A percentile compares a stretch with the other conserved stretches of the same genome.
These are phyloP conservation scores for Toxoplasma gondii DNA, from an alignment of 169 alveolate species.

Conservation along the genomic window DNA sequence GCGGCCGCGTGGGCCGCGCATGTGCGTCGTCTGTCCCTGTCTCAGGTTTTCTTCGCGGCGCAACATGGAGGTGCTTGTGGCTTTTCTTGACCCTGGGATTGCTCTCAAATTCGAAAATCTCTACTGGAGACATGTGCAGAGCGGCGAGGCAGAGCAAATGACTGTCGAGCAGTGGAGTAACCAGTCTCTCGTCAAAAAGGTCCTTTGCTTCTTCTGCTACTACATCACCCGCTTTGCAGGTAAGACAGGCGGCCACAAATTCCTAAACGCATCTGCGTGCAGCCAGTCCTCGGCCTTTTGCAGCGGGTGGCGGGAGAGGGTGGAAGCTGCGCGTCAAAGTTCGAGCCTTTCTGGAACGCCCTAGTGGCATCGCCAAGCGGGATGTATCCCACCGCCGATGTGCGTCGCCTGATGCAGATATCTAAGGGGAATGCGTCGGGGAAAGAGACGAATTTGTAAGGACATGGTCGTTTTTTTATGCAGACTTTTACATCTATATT, in stretches of 20 bases:
- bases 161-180: constrained; percentile 31
- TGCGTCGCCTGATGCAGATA: too few relatives aligned
- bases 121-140: not conserved
- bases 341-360: too few relatives aligned
- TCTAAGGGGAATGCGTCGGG: too few relatives aligned
- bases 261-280: not conserved
- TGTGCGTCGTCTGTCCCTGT: too few relatives aligned
- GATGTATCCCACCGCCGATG: too few relatives aligned
- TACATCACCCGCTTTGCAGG: constrained; percentile 41
- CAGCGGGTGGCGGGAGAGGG: not conserved
- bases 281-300: not conserved
- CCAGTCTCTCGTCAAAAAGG: not conserved
- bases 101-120: constrained; percentile 2
- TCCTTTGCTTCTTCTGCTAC: constrained; percentile 26
- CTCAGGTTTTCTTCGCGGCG: constrained; percentile 34
- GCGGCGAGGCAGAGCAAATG: not conserved
- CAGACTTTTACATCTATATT: too few relatives aligned
- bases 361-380: too few relatives aligned
- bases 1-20: too few relatives aligned
- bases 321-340: too few relatives aligned
- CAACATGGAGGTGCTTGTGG: not conserved
- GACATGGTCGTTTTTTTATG: too few relatives aligned
- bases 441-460: too few relatives aligned
- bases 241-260: not conserved
- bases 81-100: constrained; percentile 3